phyloP scores from a whole-genome alignment of 352 stramenopile genomes.

The Aphanomyces stellatus region DNA sequence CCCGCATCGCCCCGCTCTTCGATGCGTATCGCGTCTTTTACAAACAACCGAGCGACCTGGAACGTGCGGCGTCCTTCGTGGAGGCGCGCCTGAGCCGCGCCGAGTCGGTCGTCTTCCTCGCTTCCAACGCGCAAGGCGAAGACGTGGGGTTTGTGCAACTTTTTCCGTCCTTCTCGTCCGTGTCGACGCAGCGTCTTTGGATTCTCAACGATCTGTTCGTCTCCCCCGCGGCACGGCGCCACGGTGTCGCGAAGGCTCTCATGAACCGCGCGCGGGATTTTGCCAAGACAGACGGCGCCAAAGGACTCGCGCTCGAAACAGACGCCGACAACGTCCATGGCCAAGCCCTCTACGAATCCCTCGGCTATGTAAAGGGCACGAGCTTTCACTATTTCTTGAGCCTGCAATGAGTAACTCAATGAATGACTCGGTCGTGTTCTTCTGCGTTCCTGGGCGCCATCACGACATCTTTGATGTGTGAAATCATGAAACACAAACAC shows the following conservation, averaged over 20 bases:
- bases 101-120: slow-evolving; percentile 16
- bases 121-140: background rate
- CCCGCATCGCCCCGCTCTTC: slow-evolving; percentile 6
- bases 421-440: too few species aligned
- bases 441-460: too few species aligned
- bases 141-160: slow-evolving; percentile 13
- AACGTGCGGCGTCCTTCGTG: slow-evolving; percentile 3
- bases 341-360: slow-evolving; percentile 13
- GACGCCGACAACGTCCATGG: slow-evolving; percentile 2
- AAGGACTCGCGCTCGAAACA: slow-evolving; percentile 14
- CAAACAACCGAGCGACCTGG: slow-evolving; percentile 7
- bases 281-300: background rate
- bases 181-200: slow-evolving; percentile 13
- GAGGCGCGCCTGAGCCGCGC: background rate
- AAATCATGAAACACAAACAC: too few species aligned
- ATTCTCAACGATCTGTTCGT: slow-evolving; percentile 20
- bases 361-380: background rate
- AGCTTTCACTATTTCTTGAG: slow-evolving; percentile 17
- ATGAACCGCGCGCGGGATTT: slow-evolving; percentile 13
- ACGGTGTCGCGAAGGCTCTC: background rate
- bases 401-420: too few species aligned
- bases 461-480: too few species aligned
- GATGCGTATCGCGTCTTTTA: slow-evolving; percentile 19
- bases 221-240: background rate
- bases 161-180: slow-evolving; percentile 17